A percentile compares a stretch with the other conserved stretches of the same genome.
Evolutionary conservation across 2,329 filamentous ascomycete species (phyloP).

Genomic region (Zalaria sp.): DNA sequence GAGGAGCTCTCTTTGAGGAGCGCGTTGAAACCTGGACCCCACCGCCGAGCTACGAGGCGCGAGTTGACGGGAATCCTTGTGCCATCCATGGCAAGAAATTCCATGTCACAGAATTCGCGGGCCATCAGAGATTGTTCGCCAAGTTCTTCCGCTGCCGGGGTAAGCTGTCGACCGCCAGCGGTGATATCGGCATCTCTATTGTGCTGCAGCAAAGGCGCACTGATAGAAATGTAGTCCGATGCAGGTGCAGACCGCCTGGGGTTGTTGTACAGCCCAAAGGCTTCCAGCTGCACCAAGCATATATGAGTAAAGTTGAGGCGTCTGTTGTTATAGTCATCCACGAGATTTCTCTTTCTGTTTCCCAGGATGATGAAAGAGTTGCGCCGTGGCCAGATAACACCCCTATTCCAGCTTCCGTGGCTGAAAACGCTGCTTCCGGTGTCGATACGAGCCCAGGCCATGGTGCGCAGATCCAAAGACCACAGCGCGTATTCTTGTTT

Average conservation of each 20-base stretch:
- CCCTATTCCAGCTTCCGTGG: constrained; percentile 95
- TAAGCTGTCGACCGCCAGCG: constrained; percentile 63
- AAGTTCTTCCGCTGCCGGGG: constrained; percentile 67
- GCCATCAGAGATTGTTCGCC: constrained; percentile 67
- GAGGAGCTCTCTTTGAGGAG: constrained; percentile 64
- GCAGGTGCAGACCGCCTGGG: constrained; percentile 64
- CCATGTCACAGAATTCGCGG: constrained; percentile 90
- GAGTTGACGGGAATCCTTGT: constrained; percentile 92
- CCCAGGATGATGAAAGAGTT: constrained; percentile 95
- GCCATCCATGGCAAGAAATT: constrained; percentile 80
- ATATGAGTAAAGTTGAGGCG: constrained; percentile 96
- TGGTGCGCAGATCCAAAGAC: constrained; percentile 75
- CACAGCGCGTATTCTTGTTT: constrained; percentile 97
- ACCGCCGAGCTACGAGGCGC: constrained; percentile 69
- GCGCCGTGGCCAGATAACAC: constrained; percentile 80
- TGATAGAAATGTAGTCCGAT: constrained; percentile 74
- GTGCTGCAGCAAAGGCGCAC: constrained; percentile 37
- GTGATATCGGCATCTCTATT: constrained; percentile 37
- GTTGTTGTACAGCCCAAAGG: constrained; percentile 95
- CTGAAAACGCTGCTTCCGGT: constrained; percentile 89
- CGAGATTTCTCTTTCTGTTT: constrained; percentile 81
- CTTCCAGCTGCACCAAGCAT: constrained; percentile 92
- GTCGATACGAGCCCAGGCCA: constrained; percentile 93
- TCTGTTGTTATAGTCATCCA: constrained; percentile 96
- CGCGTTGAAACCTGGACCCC: constrained; percentile 94